phyloP scores from a whole-genome alignment of 768 basidiomycete genomes.

The Lactarius tabidus region DNA sequence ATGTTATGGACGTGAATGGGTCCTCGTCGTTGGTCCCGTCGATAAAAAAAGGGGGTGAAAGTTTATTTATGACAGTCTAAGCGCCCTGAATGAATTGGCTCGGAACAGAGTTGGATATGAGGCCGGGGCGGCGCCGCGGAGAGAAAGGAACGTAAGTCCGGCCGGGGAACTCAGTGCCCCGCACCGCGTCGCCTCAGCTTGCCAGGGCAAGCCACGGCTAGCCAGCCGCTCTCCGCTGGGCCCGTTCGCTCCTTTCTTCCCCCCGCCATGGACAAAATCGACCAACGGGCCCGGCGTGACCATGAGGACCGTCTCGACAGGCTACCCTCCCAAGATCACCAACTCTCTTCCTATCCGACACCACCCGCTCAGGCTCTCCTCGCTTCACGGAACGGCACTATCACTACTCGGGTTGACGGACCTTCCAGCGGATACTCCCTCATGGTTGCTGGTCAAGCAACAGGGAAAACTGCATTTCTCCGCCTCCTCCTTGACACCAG shows the following conservation, averaged over 20 bases:
- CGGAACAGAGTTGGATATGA: slow-evolving; percentile 19
- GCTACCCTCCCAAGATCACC: slow-evolving; percentile 28
- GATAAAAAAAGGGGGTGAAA: neutral
- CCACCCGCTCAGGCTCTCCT: slow-evolving; percentile 29
- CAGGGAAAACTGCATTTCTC: slow-evolving; percentile 85
- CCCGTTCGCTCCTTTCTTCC: slow-evolving; percentile 29
- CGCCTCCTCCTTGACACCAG: slow-evolving; percentile 81
- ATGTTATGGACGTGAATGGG: slow-evolving; percentile 14
- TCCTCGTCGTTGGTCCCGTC: neutral
- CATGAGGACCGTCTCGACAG: slow-evolving; percentile 34
- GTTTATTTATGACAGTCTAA: neutral
- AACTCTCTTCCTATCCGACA: slow-evolving; percentile 27
- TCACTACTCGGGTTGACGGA: slow-evolving; percentile 30
- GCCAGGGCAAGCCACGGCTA: slow-evolving; percentile 40
- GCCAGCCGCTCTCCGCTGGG: slow-evolving; percentile 47
- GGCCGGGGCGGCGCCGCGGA: slow-evolving; percentile 27
- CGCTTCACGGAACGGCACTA: slow-evolving; percentile 31
- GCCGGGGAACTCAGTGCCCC: slow-evolving; percentile 27
- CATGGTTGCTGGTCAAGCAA: slow-evolving; percentile 78
- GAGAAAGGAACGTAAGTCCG: slow-evolving; percentile 27
- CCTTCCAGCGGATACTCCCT: slow-evolving; percentile 53
- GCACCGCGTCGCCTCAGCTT: slow-evolving; percentile 23
- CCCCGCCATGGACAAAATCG: slow-evolving; percentile 57
- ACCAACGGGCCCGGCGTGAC: slow-evolving; percentile 47
- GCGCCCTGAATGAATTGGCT: slow-evolving; percentile 14